A percentile compares a stretch with the other conserved stretches of the same genome.
phyloP scores from a whole-genome alignment of 192 early-diverging fungal species.

The Rhizoclosmatium sp. region DNA sequence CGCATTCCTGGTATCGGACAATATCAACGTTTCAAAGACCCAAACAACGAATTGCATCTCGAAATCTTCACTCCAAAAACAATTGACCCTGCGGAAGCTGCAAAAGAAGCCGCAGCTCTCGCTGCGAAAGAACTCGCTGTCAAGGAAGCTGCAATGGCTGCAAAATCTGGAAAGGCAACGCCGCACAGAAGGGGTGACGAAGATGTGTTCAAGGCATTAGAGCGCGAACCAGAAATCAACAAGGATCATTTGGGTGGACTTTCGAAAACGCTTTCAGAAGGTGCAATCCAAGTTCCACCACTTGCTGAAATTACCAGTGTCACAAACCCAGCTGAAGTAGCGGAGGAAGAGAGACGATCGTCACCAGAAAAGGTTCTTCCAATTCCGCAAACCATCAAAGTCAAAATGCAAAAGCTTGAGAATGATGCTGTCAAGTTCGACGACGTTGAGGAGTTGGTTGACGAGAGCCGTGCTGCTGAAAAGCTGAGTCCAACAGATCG shows the following conservation, averaged over 20 bases:
- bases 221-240: background rate
- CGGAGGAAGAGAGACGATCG: background rate
- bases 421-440: no score
- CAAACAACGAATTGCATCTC: constrained; percentile 47
- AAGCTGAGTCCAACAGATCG: background rate
- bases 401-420: constrained; percentile 19
- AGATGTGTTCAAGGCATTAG: background rate
- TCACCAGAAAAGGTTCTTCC: constrained; percentile 1
- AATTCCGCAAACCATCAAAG: constrained; percentile 1
- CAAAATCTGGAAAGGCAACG: background rate
- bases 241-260: background rate
- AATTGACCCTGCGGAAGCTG: constrained; percentile 15
- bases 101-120: background rate
- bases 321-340: background rate
- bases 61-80: constrained; percentile 44
- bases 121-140: background rate
- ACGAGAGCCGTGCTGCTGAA: background rate
- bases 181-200: background rate
- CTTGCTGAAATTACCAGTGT: background rate
- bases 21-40: constrained; percentile 46
- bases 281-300: background rate
- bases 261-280: background rate
- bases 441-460: no score
- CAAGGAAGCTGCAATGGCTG: background rate
- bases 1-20: constrained; percentile 43